Percentiles rank a stretch among this genome's conserved stretches.
phyloP scores from a whole-genome alignment of 805 yeast genomes.

The Lipomyces yamanashiensis region DNA sequence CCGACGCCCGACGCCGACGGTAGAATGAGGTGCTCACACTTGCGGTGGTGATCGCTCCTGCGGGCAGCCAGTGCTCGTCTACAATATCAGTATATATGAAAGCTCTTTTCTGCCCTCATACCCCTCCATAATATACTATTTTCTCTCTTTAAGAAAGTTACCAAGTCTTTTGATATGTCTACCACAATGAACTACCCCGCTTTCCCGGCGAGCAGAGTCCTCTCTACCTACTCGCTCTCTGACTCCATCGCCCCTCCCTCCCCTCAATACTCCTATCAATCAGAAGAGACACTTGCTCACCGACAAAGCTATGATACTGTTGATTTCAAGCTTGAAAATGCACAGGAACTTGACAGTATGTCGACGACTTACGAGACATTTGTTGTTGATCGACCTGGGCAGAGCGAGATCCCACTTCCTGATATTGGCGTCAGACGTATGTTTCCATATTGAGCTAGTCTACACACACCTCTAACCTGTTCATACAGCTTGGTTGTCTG shows the following conservation, averaged over 20 bases:
- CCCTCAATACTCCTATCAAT: conserved; percentile 3
- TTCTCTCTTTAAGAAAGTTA: no score
- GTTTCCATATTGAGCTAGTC: neutral
- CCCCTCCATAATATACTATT: no score
- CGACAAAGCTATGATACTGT: neutral
- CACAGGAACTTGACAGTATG: conserved; percentile 4
- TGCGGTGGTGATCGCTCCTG: no score
- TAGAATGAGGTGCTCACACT: neutral
- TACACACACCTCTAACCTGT: neutral
- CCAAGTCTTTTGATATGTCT: no score
- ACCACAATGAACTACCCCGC: neutral
- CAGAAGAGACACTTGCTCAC: conserved; percentile 4
- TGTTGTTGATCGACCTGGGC: conserved; percentile 4
- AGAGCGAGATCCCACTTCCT: conserved; percentile 8
- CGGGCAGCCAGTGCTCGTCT: no score
- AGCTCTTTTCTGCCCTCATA: no score
- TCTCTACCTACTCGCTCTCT: neutral
- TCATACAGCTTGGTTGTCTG: conserved; percentile 52
- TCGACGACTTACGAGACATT: conserved; percentile 18
- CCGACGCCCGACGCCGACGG: conserved; percentile 2
- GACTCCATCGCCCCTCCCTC: neutral
- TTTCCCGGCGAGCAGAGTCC: neutral
- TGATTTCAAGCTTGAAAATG: neutral
- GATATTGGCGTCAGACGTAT: conserved; percentile 25
- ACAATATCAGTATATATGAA: no score